Conservation (phyloP, 306 rosid species). For the Cotoneaster glaucophyllus region DNA sequence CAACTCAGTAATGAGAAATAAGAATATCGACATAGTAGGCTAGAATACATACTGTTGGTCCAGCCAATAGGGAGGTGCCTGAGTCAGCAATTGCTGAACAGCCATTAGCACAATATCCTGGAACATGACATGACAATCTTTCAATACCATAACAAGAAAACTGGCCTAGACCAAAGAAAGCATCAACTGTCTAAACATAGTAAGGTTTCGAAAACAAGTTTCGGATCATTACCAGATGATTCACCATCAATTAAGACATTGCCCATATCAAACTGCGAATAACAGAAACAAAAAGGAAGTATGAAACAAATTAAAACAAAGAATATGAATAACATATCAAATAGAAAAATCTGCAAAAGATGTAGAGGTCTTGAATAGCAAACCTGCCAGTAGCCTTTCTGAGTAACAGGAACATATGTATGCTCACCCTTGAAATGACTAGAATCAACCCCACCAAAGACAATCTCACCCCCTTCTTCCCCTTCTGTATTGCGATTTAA, state of each 20-base stretch:
- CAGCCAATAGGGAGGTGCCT: slow-evolving; percentile 77
- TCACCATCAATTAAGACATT: slow-evolving; percentile 43
- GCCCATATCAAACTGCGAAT: slow-evolving; percentile 61
- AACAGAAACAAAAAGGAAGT: not conserved
- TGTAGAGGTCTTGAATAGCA: not conserved
- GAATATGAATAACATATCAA: not conserved
- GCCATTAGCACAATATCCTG: slow-evolving; percentile 66
- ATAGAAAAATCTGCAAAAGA: not conserved
- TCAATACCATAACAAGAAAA: not conserved
- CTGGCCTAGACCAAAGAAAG: not conserved
- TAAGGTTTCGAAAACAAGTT: not conserved
- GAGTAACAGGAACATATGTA: slow-evolving; percentile 72
- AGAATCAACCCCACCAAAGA: slow-evolving; percentile 55
- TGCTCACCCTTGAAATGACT: slow-evolving; percentile 67
- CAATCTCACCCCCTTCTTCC: slow-evolving; percentile 53
- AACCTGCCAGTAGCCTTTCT: slow-evolving; percentile 85
- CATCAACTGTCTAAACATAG: not conserved
- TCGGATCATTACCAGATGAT: slow-evolving; percentile 37
- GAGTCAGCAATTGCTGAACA: slow-evolving; percentile 81
- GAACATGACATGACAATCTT: not conserved
- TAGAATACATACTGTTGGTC: slow-evolving; percentile 37
- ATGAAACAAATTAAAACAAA: not conserved
- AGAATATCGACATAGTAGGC: not conserved
- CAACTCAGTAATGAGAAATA: not conserved
- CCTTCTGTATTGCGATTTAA: slow-evolving; percentile 41